Conservation (phyloP, 2,329 filamentous ascomycete species). For the Zalaria sp. region DNA sequence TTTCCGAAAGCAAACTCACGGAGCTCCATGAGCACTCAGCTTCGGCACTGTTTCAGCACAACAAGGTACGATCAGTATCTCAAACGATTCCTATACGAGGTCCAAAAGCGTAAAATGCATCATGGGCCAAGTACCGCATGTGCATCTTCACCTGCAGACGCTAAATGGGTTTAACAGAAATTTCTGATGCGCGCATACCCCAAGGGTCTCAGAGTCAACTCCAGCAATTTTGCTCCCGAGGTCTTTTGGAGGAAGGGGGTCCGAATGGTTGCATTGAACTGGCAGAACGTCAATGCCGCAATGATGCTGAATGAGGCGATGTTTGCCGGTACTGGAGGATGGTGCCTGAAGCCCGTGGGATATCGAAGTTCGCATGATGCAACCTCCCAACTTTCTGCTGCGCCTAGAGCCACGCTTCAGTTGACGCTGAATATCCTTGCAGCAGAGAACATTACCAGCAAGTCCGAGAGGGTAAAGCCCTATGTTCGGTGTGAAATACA, state of each 20-base stretch:
- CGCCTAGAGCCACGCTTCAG: constrained; percentile 33
- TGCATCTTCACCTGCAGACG: background rate
- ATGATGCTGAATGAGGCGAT: constrained; percentile 96
- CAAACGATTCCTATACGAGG: too few species aligned
- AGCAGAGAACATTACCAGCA: constrained; percentile 53
- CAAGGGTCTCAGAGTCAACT: constrained; percentile 64
- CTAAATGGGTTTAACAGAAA: constrained; percentile 25
- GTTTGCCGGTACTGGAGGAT: constrained; percentile 70
- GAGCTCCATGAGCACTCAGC: constrained; percentile 47
- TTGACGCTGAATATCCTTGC: constrained; percentile 61
- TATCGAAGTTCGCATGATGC: constrained; percentile 38
- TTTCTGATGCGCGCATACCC: constrained; percentile 84
- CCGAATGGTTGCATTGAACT: constrained; percentile 86
- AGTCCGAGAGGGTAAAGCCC: constrained; percentile 50
- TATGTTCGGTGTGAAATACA: constrained; percentile 71
- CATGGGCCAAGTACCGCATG: too few species aligned
- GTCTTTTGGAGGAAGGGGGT: constrained; percentile 80
- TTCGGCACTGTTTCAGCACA: constrained; percentile 60
- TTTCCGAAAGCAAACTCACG: constrained; percentile 50
- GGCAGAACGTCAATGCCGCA: constrained; percentile 79
- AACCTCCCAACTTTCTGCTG: constrained; percentile 5
- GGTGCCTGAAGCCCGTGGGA: constrained; percentile 69
- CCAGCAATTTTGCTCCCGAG: constrained; percentile 74
- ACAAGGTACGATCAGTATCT: constrained; percentile 23
- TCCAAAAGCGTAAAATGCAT: too few species aligned